These are phyloP conservation scores for Akanthomyces uredinophilus DNA, from an alignment of 2,329 filamentous ascomycete species.

Conservation along the genomic window DNA sequence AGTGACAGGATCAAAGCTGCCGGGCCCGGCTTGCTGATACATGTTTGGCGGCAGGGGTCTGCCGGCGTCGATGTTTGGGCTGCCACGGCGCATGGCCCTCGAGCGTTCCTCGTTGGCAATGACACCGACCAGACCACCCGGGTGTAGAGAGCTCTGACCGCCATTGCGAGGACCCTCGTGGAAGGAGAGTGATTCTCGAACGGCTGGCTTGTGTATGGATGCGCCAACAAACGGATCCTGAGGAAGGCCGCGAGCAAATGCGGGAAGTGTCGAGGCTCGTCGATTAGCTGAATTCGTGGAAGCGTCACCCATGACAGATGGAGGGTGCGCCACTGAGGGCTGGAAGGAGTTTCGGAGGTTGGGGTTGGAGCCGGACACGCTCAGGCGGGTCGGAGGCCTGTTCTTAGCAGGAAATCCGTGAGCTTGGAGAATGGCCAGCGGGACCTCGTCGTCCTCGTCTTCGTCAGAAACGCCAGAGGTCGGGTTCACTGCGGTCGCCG, in stretches of 20 bases:
- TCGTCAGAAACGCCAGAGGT: slow-evolving; percentile 69
- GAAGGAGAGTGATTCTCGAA: slow-evolving; percentile 70
- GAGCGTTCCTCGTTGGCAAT: slow-evolving; percentile 82
- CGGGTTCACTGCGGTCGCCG: slow-evolving; percentile 31
- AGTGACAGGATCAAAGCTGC: slow-evolving; percentile 42
- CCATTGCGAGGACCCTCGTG: slow-evolving; percentile 46
- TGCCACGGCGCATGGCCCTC: slow-evolving; percentile 71
- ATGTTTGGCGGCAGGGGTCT: slow-evolving; percentile 31
- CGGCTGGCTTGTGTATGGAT: slow-evolving; percentile 64
- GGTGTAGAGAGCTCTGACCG: slow-evolving; percentile 40
- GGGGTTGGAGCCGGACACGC: slow-evolving; percentile 61
- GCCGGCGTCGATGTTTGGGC: slow-evolving; percentile 59
- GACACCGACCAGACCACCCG: slow-evolving; percentile 79
- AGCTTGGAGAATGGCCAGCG: slow-evolving; percentile 77
- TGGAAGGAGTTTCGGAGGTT: slow-evolving; percentile 61
- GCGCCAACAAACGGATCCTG: slow-evolving; percentile 82
- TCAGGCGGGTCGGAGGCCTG: slow-evolving; percentile 65
- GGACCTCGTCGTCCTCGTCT: slow-evolving; percentile 87
- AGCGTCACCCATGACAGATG: slow-evolving; percentile 51
- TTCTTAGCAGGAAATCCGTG: slow-evolving; percentile 82
- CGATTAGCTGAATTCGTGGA: slow-evolving; percentile 24
- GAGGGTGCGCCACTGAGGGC: slow-evolving; percentile 34
- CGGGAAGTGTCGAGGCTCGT: slow-evolving; percentile 54
- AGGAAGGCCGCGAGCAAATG: slow-evolving; percentile 77
- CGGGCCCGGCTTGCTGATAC: slow-evolving; percentile 32